phyloP scores from a whole-genome alignment of 164 flowering plant genomes.

The Aristolochia californica region DNA sequence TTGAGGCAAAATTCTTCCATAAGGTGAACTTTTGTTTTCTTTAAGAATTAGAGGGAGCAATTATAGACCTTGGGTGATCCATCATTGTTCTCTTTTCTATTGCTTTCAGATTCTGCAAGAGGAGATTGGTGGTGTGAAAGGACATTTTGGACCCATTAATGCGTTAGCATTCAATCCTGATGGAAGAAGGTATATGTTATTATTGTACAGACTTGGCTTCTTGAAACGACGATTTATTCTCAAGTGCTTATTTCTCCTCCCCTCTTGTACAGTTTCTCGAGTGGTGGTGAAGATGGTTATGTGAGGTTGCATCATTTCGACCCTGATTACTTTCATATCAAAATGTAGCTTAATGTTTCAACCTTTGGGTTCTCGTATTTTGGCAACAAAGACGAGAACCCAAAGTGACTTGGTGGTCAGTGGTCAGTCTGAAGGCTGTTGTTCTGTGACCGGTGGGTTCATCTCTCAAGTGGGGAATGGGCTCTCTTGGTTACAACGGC shows the following conservation, averaged over 20 bases:
- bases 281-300: slow-evolving; percentile 95
- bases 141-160: slow-evolving; percentile 96
- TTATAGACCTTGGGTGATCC: no score
- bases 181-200: slow-evolving; percentile 65
- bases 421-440: no score
- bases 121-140: slow-evolving; percentile 94
- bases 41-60: no score
- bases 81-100: neutral
- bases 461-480: no score
- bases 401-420: no score
- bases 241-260: neutral
- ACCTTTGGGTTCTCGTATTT: no score
- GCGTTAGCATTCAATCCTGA: slow-evolving; percentile 92
- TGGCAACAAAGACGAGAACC: no score
- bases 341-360: slow-evolving; percentile 26
- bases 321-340: slow-evolving; percentile 65
- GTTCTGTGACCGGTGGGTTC: no score
- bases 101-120: slow-evolving; percentile 55
- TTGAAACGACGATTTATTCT: no score
- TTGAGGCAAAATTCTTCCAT: slow-evolving; percentile 89
- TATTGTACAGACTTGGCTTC: neutral
- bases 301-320: slow-evolving; percentile 83
- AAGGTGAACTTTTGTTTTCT: slow-evolving; percentile 32
- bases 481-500: no score
- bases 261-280: slow-evolving; percentile 55